Evolutionary conservation across 2,329 filamentous ascomycete species (phyloP).

Genomic region (Fusarium kyushuense): DNA sequence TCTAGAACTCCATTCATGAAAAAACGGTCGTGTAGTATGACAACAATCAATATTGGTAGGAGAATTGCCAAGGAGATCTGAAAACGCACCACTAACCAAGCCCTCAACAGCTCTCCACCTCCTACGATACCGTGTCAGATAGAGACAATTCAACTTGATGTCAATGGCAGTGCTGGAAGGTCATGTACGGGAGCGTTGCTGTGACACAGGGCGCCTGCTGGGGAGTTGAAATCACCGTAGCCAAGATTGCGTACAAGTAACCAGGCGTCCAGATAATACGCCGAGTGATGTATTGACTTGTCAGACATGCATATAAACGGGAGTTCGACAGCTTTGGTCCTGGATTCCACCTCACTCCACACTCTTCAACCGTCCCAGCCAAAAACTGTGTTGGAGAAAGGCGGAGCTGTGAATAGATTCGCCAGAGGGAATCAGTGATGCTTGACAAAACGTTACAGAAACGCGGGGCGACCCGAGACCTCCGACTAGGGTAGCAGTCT

Average conservation of each 20-base stretch:
- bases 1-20: background rate
- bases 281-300: constrained; percentile 3
- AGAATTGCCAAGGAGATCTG: background rate
- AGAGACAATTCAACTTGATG: constrained; percentile 4
- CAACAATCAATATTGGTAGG: background rate
- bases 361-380: background rate
- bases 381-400: constrained; percentile 4
- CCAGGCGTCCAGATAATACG: constrained; percentile 6
- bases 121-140: background rate
- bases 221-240: constrained; percentile 26
- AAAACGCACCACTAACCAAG: constrained; percentile 3
- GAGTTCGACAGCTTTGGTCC: background rate
- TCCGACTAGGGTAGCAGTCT: constrained; percentile 17
- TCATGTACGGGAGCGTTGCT: constrained; percentile 26
- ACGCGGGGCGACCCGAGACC: constrained; percentile 17
- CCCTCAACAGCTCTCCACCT: background rate
- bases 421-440: constrained; percentile 10
- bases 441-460: constrained; percentile 14
- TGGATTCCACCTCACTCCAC: constrained; percentile 1
- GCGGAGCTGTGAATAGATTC: constrained; percentile 18
- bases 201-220: constrained; percentile 26
- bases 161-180: constrained; percentile 13
- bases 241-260: constrained; percentile 20
- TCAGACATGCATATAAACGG: constrained; percentile 11
- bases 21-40: background rate